phyloP scores from a whole-genome alignment of 2,329 filamentous ascomycete species.

The Metarhizium humberi region DNA sequence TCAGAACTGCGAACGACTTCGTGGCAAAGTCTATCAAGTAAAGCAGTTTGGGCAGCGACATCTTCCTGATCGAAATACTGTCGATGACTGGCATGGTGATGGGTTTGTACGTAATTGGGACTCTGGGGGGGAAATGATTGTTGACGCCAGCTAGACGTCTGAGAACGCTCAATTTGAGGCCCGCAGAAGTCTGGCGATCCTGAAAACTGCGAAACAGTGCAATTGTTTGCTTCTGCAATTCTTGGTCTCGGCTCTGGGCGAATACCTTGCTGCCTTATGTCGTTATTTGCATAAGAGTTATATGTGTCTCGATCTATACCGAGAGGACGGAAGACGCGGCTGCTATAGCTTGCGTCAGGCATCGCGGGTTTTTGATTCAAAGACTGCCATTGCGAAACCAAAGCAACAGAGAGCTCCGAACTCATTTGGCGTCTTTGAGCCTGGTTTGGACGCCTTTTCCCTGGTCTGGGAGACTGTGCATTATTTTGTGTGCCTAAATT shows the following conservation, averaged over 20 bases:
- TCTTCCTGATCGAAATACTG: constrained; percentile 32
- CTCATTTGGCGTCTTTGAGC: constrained; percentile 55
- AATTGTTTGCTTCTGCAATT: not conserved
- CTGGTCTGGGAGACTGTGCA: constrained; percentile 5
- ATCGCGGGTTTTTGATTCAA: not conserved
- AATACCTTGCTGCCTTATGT: not conserved
- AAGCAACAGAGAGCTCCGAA: constrained; percentile 45
- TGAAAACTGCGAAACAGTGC: not conserved
- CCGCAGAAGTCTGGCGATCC: not conserved
- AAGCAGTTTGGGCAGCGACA: constrained; percentile 34
- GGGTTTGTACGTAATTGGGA: not conserved
- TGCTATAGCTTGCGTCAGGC: not conserved
- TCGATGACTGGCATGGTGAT: constrained; percentile 21
- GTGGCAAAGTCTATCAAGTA: constrained; percentile 40
- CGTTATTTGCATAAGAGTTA: not conserved
- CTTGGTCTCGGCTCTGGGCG: not conserved
- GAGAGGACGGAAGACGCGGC: not conserved
- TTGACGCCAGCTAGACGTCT: not conserved
- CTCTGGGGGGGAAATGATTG: not conserved
- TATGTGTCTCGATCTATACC: not conserved
- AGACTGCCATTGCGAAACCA: constrained; percentile 30
- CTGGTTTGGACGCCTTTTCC: constrained; percentile 36
- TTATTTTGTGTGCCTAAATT: constrained; percentile 7
- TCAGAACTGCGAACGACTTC: constrained; percentile 43
- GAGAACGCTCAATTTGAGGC: not conserved